Evolutionary conservation across 2,329 filamentous ascomycete genomes (phyloP).

Genomic region (Fusarium domesticum): DNA sequence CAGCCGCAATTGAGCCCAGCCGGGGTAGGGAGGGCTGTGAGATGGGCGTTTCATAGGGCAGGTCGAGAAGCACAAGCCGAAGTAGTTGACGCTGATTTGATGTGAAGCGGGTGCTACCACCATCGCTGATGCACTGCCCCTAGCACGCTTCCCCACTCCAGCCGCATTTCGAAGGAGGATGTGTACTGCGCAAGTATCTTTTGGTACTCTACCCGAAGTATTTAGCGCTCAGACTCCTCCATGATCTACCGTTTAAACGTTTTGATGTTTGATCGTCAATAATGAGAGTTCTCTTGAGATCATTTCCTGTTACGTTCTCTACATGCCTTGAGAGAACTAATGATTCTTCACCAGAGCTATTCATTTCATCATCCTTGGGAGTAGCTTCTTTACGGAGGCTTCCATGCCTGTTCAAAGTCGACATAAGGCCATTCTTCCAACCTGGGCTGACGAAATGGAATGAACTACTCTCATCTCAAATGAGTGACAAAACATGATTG

Average conservation of each 20-base stretch:
- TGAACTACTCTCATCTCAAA: too few relatives aligned
- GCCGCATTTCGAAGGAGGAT: neutral
- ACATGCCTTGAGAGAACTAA: too few relatives aligned
- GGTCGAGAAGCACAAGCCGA: neutral
- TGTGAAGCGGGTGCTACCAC: neutral
- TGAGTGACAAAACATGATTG: too few relatives aligned
- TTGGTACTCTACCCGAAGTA: neutral
- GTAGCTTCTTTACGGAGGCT: too few relatives aligned
- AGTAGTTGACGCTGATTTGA: neutral
- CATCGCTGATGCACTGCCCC: neutral
- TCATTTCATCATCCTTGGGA: too few relatives aligned
- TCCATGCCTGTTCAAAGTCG: too few relatives aligned
- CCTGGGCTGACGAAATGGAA: too few relatives aligned
- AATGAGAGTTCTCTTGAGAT: neutral
- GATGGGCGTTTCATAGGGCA: constrained; percentile 21
- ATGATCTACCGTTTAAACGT: neutral
- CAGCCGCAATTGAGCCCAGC: constrained; percentile 19
- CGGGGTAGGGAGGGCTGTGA: constrained; percentile 6
- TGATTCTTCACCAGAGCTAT: too few relatives aligned
- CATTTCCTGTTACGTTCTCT: too few relatives aligned
- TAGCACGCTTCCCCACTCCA: too few relatives aligned
- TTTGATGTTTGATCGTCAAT: neutral
- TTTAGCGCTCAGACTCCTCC: neutral
- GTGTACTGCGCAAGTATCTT: neutral
- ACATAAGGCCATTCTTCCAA: too few relatives aligned